Evolutionary conservation across 1,139 yeast species (phyloP).

Genomic region (Hansenula anomala): DNA sequence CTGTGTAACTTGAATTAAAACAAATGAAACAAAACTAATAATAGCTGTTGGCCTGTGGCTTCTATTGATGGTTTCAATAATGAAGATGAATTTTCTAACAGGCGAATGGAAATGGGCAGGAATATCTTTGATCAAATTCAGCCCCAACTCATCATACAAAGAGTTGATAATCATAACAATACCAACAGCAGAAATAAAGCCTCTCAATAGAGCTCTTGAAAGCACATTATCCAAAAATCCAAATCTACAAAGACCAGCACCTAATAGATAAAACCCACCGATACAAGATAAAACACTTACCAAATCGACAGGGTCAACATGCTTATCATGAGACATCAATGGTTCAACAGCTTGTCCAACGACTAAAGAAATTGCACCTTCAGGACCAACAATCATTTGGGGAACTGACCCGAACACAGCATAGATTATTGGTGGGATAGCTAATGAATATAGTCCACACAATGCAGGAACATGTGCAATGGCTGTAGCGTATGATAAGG

Average conservation of each 20-base stretch:
- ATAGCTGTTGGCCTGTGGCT: slow-evolving; percentile 47
- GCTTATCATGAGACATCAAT: slow-evolving; percentile 39
- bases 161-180: slow-evolving; percentile 84
- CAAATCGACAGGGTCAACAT: slow-evolving; percentile 55
- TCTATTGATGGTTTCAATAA: slow-evolving; percentile 37
- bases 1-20: slow-evolving; percentile 37
- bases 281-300: slow-evolving; percentile 72
- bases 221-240: slow-evolving; percentile 89
- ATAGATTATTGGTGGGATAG: slow-evolving; percentile 79
- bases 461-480: slow-evolving; percentile 88
- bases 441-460: slow-evolving; percentile 79
- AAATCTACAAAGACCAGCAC: slow-evolving; percentile 76
- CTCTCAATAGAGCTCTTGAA: slow-evolving; percentile 76
- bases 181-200: slow-evolving; percentile 93
- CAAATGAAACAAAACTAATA: slow-evolving; percentile 46
- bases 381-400: slow-evolving; percentile 96
- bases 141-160: slow-evolving; percentile 65
- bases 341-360: slow-evolving; percentile 91
- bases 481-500: slow-evolving; percentile 84
- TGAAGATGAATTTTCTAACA: slow-evolving; percentile 59
- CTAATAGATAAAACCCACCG: slow-evolving; percentile 70
- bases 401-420: slow-evolving; percentile 88
- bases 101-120: slow-evolving; percentile 72
- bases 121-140: slow-evolving; percentile 35
- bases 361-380: slow-evolving; percentile 85